Conservation (phyloP, 371 early-diverging fungal genomes). For the Conidiobolus incongruus region DNA sequence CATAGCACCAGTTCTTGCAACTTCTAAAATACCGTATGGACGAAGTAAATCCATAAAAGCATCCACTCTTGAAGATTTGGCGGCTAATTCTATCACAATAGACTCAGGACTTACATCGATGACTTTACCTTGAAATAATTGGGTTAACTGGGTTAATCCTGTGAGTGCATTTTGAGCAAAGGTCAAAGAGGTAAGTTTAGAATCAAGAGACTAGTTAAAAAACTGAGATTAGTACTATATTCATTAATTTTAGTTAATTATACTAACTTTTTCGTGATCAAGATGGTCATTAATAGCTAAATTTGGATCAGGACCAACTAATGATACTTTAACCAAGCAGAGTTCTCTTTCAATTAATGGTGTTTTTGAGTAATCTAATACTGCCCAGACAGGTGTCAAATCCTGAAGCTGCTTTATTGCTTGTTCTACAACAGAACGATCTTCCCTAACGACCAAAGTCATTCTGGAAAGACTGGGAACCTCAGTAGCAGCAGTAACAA, state of each 20-base stretch:
- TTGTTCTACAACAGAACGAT: slow-evolving; percentile 60
- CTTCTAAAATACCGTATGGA: slow-evolving; percentile 88
- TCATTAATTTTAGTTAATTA: neutral
- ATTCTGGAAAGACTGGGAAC: slow-evolving; percentile 78
- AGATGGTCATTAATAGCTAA: slow-evolving; percentile 18
- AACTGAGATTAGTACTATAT: slow-evolving; percentile 12
- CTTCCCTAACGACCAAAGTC: slow-evolving; percentile 82
- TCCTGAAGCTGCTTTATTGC: slow-evolving; percentile 85
- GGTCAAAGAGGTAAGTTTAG: no score
- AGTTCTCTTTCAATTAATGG: slow-evolving; percentile 76
- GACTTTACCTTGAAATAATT: slow-evolving; percentile 68
- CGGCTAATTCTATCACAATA: slow-evolving; percentile 63
- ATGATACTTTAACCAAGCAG: slow-evolving; percentile 70
- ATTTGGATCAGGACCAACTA: slow-evolving; percentile 38
- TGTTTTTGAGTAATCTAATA: slow-evolving; percentile 73
- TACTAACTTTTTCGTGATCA: slow-evolving; percentile 11
- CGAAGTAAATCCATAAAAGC: slow-evolving; percentile 77
- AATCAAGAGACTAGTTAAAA: no score
- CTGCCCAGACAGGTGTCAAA: slow-evolving; percentile 90
- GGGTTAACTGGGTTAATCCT: slow-evolving; percentile 24
- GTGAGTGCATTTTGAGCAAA: neutral
- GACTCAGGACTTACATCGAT: slow-evolving; percentile 72
- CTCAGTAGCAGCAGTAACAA: slow-evolving; percentile 86
- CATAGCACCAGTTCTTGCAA: slow-evolving; percentile 83
- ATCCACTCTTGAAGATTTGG: slow-evolving; percentile 66